phyloP scores from a whole-genome alignment of 768 basidiomycete genomes.

The Tricholoma furcatifolium region DNA sequence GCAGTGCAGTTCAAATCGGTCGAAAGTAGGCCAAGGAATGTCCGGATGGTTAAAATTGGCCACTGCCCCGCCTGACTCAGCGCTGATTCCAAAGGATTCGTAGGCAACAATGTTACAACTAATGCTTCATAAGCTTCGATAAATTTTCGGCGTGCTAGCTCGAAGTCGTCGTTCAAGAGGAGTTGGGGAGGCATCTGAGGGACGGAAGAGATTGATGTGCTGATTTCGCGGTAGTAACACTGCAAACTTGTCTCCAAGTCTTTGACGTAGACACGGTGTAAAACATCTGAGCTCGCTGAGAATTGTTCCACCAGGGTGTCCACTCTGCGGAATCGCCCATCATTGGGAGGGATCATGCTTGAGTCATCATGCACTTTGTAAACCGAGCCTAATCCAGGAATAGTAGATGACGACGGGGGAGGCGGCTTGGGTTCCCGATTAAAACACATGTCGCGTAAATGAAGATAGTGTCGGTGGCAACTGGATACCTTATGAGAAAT shows the following conservation, averaged over 20 bases:
- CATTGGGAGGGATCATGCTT: too few species aligned
- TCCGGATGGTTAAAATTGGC: slow-evolving; percentile 32
- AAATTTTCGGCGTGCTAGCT: slow-evolving; percentile 3
- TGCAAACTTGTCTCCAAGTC: not conserved
- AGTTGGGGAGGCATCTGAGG: not conserved
- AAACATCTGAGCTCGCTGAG: not conserved
- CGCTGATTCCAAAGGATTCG: slow-evolving; percentile 1
- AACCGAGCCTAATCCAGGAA: not conserved
- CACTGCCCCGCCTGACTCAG: slow-evolving; percentile 27
- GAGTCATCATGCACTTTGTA: not conserved
- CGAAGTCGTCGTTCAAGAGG: not conserved
- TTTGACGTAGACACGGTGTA: slow-evolving; percentile 1
- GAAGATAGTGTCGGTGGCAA: not conserved
- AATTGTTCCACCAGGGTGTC: not conserved
- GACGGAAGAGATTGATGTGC: not conserved
- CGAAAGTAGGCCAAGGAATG: slow-evolving; percentile 30
- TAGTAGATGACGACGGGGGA: not conserved
- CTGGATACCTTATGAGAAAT: not conserved
- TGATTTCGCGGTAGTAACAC: not conserved
- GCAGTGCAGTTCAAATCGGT: slow-evolving; percentile 16
- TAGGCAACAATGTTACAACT: slow-evolving; percentile 1
- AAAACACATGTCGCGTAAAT: not conserved
- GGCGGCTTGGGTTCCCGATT: not conserved
- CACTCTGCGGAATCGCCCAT: not conserved
- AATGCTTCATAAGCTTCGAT: not conserved